Evolutionary conservation across 2,329 filamentous ascomycete genomes (phyloP), one percentile per base, ranked within the genome.

Genomic region (Colletotrichum lentis): DNA sequence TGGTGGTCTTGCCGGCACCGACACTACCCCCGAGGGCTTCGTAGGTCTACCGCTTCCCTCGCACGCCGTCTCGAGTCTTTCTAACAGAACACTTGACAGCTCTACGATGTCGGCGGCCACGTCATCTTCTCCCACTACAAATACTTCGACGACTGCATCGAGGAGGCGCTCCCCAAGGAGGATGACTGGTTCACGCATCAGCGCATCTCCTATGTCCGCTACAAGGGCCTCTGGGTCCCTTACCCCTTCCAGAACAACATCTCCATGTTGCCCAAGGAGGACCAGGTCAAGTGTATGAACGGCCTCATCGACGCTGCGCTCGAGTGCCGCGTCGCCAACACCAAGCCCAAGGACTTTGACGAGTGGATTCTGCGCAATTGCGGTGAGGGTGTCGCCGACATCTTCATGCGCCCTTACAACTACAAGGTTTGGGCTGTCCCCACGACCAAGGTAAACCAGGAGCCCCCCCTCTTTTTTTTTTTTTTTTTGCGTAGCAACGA

Each of bases 221-320:
- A 94, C 91, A 95, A 97, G 89, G 86, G 87, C 73, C 87, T 93
- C 77, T 99, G 96, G 96, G 96, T 99, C 67, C 95, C 96, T 62
- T 99, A 99, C 84, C 96, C 96, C 72, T 97, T 99, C 90, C 96
- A 99, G 86, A 99, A 98, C 89, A 99, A 99, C 86, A 95, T 99
- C 79, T 97, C 96, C 76, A 95, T 97, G 90, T 84, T 99, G 77
- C 92, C 93, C 80, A 97, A 97, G 86, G 93, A 97, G 73, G 96
- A 99, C 77, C 94, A 99, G 84, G 94, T 97, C 73, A 90, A 88
- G 78, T 96, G 93, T 80, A 91, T 99, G 76, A 93, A 98, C 73
- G 95, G 95, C 72, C 89, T 99, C 85, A 97, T 99, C 74, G 95
- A 99, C 80, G 92, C 96, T 71, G 92, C 96, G 68, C 81, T 98